Evolutionary conservation across 345 rosid species (phyloP).

Genomic region (Eucalyptus lansdowneana): DNA sequence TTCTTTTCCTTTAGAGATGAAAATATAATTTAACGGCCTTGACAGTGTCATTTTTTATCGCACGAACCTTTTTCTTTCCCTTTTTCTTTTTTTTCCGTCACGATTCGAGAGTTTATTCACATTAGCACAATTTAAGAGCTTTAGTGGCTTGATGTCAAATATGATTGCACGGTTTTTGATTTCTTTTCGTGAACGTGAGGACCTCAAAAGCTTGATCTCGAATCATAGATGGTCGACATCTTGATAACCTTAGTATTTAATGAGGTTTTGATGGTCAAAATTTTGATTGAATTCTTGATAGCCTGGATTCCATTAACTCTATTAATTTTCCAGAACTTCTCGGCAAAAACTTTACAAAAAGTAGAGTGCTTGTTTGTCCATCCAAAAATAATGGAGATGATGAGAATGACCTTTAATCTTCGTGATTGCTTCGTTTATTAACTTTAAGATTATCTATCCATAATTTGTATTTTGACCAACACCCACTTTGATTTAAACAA

Average conservation of each 20-base stretch:
- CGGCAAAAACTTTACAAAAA: background rate
- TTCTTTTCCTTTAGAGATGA: background rate
- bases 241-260: background rate
- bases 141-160: background rate
- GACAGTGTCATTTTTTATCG: background rate
- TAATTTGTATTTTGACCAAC: background rate
- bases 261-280: background rate
- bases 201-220: background rate
- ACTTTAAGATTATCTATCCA: background rate
- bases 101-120: background rate
- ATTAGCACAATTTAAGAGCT: background rate
- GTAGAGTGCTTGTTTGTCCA: background rate
- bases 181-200: background rate
- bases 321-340: background rate
- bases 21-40: background rate
- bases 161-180: background rate
- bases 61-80: rapidly evolving
- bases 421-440: background rate
- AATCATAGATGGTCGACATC: background rate
- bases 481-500: background rate
- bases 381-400: background rate
- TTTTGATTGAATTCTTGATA: background rate
- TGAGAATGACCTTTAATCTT: background rate
- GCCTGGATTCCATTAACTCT: background rate
- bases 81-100: rapidly evolving